These are phyloP conservation scores for Neurospora cerealis DNA, from an alignment of 495 filamentous ascomycete genomes.

Conservation along the genomic window DNA sequence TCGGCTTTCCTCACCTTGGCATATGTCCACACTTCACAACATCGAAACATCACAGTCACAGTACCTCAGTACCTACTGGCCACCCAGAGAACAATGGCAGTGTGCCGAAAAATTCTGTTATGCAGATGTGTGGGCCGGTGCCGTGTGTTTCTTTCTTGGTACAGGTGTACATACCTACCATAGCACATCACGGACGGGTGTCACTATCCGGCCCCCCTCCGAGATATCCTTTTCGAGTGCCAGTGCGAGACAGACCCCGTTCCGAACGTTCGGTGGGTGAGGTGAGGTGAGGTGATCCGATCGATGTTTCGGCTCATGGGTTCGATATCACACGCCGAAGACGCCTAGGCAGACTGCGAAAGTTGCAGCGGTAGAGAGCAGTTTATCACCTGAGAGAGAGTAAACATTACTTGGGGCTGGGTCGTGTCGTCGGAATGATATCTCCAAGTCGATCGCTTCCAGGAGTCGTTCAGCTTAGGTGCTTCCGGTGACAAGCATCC, in stretches of 20 bases:
- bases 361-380: neutral
- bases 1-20: neutral
- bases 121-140: neutral
- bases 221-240: neutral
- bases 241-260: neutral
- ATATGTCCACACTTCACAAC: neutral
- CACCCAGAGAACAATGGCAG: neutral
- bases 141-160: neutral
- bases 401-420: neutral
- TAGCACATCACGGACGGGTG: neutral
- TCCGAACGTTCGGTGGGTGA: neutral
- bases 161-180: neutral
- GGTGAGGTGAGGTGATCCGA: neutral
- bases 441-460: neutral
- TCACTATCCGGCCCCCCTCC: neutral
- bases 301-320: neutral
- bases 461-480: neutral
- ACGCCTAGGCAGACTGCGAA: neutral
- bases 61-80: neutral
- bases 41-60: neutral
- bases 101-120: neutral
- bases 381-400: neutral
- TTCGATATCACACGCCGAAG: neutral
- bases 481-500: neutral
- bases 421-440: neutral